Evolutionary conservation across 345 rosid genomes (phyloP), one percentile per base, ranked within the genome.

Genomic region (Sisymbrium irio): DNA sequence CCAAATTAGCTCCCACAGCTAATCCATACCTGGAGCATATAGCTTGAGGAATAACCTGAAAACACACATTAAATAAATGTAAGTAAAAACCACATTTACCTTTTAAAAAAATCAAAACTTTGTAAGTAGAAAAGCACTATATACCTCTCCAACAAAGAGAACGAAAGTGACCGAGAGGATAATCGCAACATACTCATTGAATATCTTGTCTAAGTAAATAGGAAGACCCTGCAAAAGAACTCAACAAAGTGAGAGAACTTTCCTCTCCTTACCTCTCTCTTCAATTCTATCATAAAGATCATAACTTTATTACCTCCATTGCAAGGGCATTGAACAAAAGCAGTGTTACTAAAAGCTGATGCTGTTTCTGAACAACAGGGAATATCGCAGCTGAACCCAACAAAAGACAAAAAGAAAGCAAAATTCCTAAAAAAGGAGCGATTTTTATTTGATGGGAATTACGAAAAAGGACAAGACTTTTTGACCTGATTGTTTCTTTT

Each of bases 151-250:
- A 39, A 95, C 88, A 62, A 77, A 71, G 9, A 95, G 84, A 78
- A 92, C 99, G 57, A 92, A 95, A 13, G 99, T 92, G 36, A 95
- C 99, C 0, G 97, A 95, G 41, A 95, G 93, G 57, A 87, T 55
- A 11, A 95, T 87, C n/a, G 99, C 97, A 62, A 95, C 82, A 67
- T 89, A 95, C 73, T 89, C 90, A 75, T 92, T 87, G 82, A 92
- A 95, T 71, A 95, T 81, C 83, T 92, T 95, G 73, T 92, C 96
- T 76, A 95, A 76, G 72, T 92, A 95, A 51, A 92, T 82, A 32
- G 99, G 97, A 82, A 95, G 99, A 5, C 97, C 97, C 99, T 95
- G 88, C 73, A 83, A n/a, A n/a, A n/a, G n/a, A n/a, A n/a, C n/a
- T n/a, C n/a, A n/a, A n/a, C n/a, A n/a, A n/a, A n/a, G n/a, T n/a